Evolutionary conservation across 176 grass and related monocot species (phyloP), one percentile per base, ranked within the genome.

Genomic region (Paspalum notatum): DNA sequence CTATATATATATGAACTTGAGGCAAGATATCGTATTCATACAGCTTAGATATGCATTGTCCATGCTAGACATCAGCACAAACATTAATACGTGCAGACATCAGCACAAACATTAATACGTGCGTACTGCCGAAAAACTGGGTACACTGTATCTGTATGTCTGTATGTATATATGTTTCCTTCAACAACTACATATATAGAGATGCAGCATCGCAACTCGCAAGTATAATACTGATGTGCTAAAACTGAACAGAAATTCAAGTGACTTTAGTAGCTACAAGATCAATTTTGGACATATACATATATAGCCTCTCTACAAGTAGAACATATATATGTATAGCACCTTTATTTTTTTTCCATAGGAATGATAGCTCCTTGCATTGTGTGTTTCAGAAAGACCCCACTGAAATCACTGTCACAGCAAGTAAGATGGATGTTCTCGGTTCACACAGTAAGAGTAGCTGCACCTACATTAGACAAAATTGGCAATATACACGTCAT

Each of bases 381-480:
- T 22, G 3, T 12, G 55, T 5, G 55, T 24, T 21, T 18, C 26
- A 78, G 27, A 52, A 40, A 22, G 17, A 26, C 8, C 14, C 16
- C 24, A 61, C 16, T 38, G 26, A 65, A 54, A 66, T 50, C 21
- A 41, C 12, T 78, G 11, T 72, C 18, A 45, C 18, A 6, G 42
- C 41, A n/a, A 40, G 25, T 55, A 60, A 55, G 65, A 53, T 44
- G 18, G 24, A 40, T 14, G 3, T 40, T n/a, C n/a, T 83, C 20
- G 52, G 27, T 72, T 79, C 59, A 27, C 25, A 64, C 76, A 70
- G 54, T 75, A 47, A 68, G 76, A 82, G 65, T 77, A 85, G 72
- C 66, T 85, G 47, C 65, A 89, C 82, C 82, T 20, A 81, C 8
- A 65, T 6, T 10, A 76, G 64, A 85, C 71, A 13, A 71, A 89